These are phyloP conservation scores for Mycena alexandri DNA, from an alignment of 768 basidiomycete genomes.

Conservation along the genomic window DNA sequence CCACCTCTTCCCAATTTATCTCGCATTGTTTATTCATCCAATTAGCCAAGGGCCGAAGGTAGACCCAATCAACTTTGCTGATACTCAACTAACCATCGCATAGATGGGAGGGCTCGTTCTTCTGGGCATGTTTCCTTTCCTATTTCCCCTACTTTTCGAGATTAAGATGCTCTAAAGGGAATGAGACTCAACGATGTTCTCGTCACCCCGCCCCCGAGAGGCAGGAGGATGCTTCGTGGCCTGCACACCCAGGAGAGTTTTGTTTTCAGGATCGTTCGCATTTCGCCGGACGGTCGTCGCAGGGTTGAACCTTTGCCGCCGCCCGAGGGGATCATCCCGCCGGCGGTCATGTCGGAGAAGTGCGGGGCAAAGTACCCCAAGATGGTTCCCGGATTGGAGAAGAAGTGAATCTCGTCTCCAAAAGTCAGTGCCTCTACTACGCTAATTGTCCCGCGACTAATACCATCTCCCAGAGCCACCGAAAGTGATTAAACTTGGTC, in stretches of 20 bases:
- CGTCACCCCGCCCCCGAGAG: neutral
- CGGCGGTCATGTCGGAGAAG: neutral
- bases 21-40: neutral
- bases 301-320: neutral
- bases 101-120: neutral
- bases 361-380: neutral
- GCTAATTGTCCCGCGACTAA: too few relatives aligned
- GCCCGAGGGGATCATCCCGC: neutral
- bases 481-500: too few relatives aligned
- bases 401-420: neutral
- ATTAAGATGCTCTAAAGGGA: neutral
- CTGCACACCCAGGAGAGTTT: neutral
- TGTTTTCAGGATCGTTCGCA: neutral
- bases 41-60: slow-evolving; percentile 1
- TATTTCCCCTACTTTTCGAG: neutral
- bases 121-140: neutral
- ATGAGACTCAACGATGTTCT: neutral
- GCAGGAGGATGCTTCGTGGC: neutral
- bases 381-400: neutral
- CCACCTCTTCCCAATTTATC: neutral
- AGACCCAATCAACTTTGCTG: neutral
- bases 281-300: neutral
- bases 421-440: too few relatives aligned
- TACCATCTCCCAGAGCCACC: too few relatives aligned
- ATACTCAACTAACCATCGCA: too few relatives aligned